A percentile compares a stretch with the other conserved stretches of the same genome.
These are phyloP conservation scores for Solanum boliviense DNA, from an alignment of 257 asterid genomes.

Conservation along the genomic window DNA sequence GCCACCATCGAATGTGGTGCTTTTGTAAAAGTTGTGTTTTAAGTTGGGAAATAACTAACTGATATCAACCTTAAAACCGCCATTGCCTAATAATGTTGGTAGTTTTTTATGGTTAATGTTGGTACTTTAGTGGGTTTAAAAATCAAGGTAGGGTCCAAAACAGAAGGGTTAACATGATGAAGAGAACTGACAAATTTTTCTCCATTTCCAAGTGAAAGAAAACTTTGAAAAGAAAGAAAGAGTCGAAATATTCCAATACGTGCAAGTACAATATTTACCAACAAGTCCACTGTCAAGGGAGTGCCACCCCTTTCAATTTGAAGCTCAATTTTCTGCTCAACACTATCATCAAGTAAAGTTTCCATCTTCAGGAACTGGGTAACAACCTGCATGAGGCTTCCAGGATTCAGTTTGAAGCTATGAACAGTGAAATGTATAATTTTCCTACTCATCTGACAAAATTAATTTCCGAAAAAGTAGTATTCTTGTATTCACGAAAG, in stretches of 20 bases:
- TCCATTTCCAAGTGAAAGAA: not conserved
- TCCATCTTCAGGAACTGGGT: slow-evolving; percentile 94
- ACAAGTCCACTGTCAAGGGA: slow-evolving; percentile 58
- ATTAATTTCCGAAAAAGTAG: not conserved
- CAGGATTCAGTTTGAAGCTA: slow-evolving; percentile 9
- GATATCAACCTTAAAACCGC: not conserved
- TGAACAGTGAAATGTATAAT: not conserved
- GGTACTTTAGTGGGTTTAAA: not conserved
- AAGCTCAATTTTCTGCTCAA: slow-evolving; percentile 57
- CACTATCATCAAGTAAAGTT: slow-evolving; percentile 80
- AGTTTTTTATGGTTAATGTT: not conserved
- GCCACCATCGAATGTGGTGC: not conserved
- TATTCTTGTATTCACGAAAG: not conserved
- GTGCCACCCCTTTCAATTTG: slow-evolving; percentile 97
- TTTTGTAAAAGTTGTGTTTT: not conserved
- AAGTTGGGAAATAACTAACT: not conserved
- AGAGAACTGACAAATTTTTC: not conserved
- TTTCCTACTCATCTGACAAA: not conserved
- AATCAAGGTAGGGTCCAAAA: not conserved
- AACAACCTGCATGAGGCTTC: slow-evolving; percentile 51
- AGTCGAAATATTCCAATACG: not conserved
- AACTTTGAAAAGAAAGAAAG: not conserved
- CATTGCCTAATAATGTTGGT: not conserved
- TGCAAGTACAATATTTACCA: slow-evolving; percentile 30
- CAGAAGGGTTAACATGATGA: not conserved